Evolutionary conservation across 2,329 filamentous ascomycete genomes (phyloP).

Genomic region (Zalaria obscura): DNA sequence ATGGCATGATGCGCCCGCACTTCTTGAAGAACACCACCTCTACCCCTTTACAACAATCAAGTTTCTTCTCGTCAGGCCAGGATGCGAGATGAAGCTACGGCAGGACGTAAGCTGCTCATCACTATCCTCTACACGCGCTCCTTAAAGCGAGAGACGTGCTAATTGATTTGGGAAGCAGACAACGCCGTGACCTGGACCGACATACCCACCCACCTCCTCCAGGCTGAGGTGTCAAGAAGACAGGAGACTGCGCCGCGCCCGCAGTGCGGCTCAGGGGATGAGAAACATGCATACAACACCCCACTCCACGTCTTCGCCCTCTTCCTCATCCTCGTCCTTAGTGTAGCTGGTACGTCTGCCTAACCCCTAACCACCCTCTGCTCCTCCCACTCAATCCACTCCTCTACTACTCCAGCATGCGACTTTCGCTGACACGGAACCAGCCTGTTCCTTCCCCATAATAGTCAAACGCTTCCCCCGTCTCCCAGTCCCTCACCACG

Average conservation of each 20-base stretch:
- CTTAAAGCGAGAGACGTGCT: not conserved
- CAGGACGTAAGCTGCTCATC: not conserved
- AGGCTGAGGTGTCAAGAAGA: conserved; percentile 34
- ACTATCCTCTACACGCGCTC: not conserved
- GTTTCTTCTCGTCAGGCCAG: not conserved
- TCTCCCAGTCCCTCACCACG: conserved; percentile 43
- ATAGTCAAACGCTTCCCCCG: conserved; percentile 44
- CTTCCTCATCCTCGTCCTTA: conserved; percentile 40
- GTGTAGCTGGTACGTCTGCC: conserved; percentile 31
- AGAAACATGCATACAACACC: conserved; percentile 38
- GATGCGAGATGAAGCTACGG: not conserved
- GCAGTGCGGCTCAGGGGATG: conserved; percentile 36
- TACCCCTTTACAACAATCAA: too few species aligned
- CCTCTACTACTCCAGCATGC: not conserved
- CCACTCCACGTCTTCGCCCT: conserved; percentile 43
- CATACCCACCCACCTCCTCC: conserved; percentile 29
- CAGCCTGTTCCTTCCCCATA: conserved; percentile 48
- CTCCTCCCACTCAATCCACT: too few species aligned
- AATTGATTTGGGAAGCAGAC: conserved; percentile 5
- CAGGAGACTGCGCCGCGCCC: conserved; percentile 27
- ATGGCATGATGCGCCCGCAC: too few species aligned
- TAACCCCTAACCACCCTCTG: not conserved
- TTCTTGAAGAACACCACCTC: too few species aligned
- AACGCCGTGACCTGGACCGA: conserved; percentile 16
- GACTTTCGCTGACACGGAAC: not conserved